Evolutionary conservation across 177 flowering plant species (phyloP).

Genomic region (Vitis hybrid): DNA sequence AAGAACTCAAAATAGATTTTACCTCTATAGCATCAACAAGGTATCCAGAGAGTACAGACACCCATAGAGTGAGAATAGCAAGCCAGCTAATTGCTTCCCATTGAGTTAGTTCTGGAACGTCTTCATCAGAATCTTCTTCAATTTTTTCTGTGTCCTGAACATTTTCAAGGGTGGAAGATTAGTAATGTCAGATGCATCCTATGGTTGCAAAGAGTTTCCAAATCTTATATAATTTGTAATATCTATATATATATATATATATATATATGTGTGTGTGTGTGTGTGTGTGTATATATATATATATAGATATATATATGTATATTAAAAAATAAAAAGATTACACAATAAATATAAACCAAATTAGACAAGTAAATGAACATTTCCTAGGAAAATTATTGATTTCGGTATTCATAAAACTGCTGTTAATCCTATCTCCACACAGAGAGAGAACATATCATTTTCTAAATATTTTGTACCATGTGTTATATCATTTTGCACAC

Average conservation of each 20-base stretch:
- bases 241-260: too few relatives aligned
- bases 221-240: neutral
- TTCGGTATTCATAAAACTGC: too few relatives aligned
- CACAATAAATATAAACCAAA: too few relatives aligned
- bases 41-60: conserved; percentile 61
- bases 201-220: neutral
- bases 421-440: too few relatives aligned
- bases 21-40: conserved; percentile 72
- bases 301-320: too few relatives aligned
- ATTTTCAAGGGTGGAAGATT: too few relatives aligned
- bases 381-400: too few relatives aligned
- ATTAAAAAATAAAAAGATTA: too few relatives aligned
- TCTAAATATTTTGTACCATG: neutral
- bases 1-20: conserved; percentile 6
- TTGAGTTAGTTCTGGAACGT: conserved; percentile 51
- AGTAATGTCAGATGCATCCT: neutral
- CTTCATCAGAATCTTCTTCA: conserved; percentile 43
- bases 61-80: conserved; percentile 50
- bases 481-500: neutral
- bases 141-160: conserved; percentile 30
- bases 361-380: too few relatives aligned
- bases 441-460: neutral
- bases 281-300: too few relatives aligned
- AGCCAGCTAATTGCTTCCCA: conserved; percentile 73
- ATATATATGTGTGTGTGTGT: too few relatives aligned